A percentile compares a stretch with the other conserved stretches of the same genome.
Conservation (phyloP, 2,329 filamentous ascomycete genomes). For the Fusarium metavorans region DNA sequence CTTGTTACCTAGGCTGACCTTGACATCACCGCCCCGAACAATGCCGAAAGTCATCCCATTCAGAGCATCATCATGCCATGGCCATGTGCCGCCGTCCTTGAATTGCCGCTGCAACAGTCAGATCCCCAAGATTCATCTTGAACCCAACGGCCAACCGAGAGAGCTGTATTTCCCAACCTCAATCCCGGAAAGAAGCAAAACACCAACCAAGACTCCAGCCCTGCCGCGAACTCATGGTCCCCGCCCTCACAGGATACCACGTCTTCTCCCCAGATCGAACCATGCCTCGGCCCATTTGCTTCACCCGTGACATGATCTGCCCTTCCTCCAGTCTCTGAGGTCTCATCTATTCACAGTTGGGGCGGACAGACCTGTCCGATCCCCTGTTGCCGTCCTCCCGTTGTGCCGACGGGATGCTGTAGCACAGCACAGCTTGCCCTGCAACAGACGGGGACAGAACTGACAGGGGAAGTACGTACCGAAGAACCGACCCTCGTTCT, state of each 20-base stretch:
- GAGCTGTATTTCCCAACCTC: slow-evolving; percentile 2
- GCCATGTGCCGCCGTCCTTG: slow-evolving; percentile 5
- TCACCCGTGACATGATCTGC: slow-evolving; percentile 27
- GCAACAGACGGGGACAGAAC: neutral
- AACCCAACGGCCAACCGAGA: slow-evolving; percentile 2
- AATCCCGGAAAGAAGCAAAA: slow-evolving; percentile 4
- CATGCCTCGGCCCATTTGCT: slow-evolving; percentile 40
- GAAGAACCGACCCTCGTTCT: slow-evolving; percentile 20
- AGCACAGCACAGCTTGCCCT: neutral
- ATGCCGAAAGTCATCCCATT: slow-evolving; percentile 21
- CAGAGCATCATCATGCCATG: slow-evolving; percentile 7
- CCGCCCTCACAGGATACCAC: slow-evolving; percentile 2
- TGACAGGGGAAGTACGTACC: slow-evolving; percentile 24
- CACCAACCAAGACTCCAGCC: slow-evolving; percentile 26
- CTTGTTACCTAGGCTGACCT: slow-evolving; percentile 11
- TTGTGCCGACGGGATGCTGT: slow-evolving; percentile 29
- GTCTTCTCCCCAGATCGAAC: slow-evolving; percentile 32
- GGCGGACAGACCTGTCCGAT: neutral
- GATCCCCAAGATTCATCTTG: neutral
- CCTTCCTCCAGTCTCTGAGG: neutral
- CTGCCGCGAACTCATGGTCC: slow-evolving; percentile 28
- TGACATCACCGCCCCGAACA: slow-evolving; percentile 13
- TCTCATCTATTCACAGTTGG: slow-evolving; percentile 7
- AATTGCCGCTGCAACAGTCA: slow-evolving; percentile 1
- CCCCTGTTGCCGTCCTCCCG: slow-evolving; percentile 12